A percentile compares a stretch with the other conserved stretches of the same genome.
These are phyloP conservation scores for Tolypocladium endophyticum DNA, from an alignment of 2,329 filamentous ascomycete species.

Conservation along the genomic window DNA sequence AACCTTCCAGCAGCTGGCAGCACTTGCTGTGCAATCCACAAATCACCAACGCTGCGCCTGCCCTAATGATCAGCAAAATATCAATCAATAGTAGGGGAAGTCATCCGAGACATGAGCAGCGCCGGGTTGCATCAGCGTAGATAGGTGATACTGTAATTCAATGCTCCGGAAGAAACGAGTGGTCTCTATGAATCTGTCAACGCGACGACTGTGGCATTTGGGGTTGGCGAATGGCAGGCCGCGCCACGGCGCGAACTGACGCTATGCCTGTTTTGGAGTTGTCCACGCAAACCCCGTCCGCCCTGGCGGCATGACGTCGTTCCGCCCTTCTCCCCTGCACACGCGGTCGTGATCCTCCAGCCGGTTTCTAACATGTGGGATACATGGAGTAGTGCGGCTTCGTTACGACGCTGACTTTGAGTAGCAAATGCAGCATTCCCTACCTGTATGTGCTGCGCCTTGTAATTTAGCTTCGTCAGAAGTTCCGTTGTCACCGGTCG, in stretches of 20 bases:
- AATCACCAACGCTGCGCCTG: background rate
- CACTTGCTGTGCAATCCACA: background rate
- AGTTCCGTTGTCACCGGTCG: background rate
- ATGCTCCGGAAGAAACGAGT: background rate
- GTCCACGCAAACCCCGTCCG: background rate
- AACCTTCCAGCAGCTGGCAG: constrained; percentile 10
- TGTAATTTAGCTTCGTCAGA: background rate
- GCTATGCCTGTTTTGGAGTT: background rate
- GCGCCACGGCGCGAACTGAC: too few relatives aligned
- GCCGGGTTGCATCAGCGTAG: background rate
- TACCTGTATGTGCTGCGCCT: background rate
- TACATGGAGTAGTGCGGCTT: background rate
- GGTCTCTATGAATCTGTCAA: background rate
- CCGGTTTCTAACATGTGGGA: background rate
- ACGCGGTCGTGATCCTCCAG: background rate
- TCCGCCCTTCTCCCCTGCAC: background rate
- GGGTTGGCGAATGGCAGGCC: too few relatives aligned
- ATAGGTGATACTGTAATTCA: background rate
- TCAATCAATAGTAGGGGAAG: background rate
- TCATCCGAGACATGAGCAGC: background rate
- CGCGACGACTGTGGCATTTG: background rate
- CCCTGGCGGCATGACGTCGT: background rate
- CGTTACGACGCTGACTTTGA: too few relatives aligned
- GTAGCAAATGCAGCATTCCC: background rate
- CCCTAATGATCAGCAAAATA: background rate